Conservation (phyloP, 2,329 filamentous ascomycete species). For the Venturia asperata region DNA sequence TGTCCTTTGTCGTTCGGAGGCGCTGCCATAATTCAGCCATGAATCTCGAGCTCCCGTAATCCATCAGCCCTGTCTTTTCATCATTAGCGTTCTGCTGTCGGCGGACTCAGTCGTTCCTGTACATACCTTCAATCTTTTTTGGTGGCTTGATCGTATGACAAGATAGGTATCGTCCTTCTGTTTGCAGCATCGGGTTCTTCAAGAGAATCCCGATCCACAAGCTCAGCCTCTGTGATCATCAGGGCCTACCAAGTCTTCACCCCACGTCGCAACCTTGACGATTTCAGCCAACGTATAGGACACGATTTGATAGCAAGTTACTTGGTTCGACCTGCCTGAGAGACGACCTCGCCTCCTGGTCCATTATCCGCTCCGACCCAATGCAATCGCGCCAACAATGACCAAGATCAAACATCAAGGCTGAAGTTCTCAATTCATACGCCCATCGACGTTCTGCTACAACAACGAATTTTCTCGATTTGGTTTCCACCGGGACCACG, state of each 20-base stretch:
- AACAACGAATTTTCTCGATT: neutral
- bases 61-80: neutral
- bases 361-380: neutral
- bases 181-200: neutral
- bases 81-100: neutral
- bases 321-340: neutral
- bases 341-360: neutral
- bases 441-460: neutral
- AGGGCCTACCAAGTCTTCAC: neutral
- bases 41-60: neutral
- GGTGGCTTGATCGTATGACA: neutral
- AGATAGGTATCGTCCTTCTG: neutral
- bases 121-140: neutral
- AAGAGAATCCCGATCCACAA: neutral
- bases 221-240: conserved; percentile 5
- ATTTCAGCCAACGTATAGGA: neutral
- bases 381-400: neutral
- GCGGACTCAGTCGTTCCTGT: no score
- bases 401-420: neutral
- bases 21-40: neutral
- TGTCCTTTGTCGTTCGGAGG: neutral
- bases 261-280: neutral
- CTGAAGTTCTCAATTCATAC: neutral
- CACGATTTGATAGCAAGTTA: neutral
- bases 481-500: neutral